phyloP scores from a whole-genome alignment of 2,329 filamentous ascomycete species.

The Diaporthe eres region DNA sequence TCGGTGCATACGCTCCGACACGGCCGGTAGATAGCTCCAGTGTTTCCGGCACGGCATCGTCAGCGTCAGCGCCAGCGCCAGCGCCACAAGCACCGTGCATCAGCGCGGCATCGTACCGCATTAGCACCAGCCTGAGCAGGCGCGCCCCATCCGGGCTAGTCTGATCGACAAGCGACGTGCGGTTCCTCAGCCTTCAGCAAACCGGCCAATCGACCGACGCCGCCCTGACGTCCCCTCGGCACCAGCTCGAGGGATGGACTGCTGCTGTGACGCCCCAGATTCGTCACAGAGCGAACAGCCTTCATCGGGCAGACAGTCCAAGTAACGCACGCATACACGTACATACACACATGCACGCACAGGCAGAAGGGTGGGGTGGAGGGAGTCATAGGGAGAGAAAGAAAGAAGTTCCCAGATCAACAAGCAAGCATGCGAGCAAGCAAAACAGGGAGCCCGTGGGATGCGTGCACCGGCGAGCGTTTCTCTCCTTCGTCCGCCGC shows the following conservation, averaged over 20 bases:
- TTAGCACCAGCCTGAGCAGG: slow-evolving; percentile 12
- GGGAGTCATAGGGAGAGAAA: background rate
- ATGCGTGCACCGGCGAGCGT: background rate
- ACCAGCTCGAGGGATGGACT: background rate
- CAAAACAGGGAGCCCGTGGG: background rate
- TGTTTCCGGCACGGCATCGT: slow-evolving; percentile 10
- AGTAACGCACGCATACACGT: background rate
- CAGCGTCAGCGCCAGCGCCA: slow-evolving; percentile 13
- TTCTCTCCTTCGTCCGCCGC: background rate
- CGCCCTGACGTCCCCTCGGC: background rate
- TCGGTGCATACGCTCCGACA: background rate
- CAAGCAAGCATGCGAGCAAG: background rate
- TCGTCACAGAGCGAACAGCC: background rate
- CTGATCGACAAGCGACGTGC: slow-evolving; percentile 16
- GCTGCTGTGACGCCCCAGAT: slow-evolving; percentile 20
- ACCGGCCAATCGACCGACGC: slow-evolving; percentile 18
- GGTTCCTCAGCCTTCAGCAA: background rate
- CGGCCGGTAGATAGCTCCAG: background rate
- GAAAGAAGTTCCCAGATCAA: background rate
- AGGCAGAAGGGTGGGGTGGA: background rate
- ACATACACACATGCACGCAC: background rate
- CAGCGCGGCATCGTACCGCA: slow-evolving; percentile 17
- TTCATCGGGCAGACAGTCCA: background rate
- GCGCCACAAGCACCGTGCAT: slow-evolving; percentile 1
- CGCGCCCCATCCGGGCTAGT: background rate